Base-by-base conservation (phyloP, 352 stramenopile species). In the Pythium guiyangense region DNA sequence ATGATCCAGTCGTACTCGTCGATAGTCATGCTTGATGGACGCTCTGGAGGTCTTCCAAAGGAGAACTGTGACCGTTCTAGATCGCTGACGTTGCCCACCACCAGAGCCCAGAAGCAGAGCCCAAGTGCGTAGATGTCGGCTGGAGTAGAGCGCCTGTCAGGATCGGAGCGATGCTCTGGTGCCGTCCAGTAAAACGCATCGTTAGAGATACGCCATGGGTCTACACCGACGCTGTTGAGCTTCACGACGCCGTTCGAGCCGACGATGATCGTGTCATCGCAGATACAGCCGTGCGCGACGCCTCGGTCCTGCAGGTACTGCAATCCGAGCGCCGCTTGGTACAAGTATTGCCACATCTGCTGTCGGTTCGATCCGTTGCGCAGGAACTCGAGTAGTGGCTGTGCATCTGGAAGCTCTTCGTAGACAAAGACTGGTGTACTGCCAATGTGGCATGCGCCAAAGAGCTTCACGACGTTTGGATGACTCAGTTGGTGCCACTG, bases 111-210 rank as follows among this genome's bases (percentile, higher is more conserved):
- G 8, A 70, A 40, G 48, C 55, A 63, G 51, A 71, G 65, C 2
- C 59, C 63, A 17, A 71, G 61, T 17, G 67, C 65, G 29, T 69
- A 74, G 22, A 71, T 31, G n/a, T 74, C 67, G n/a, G 49, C n/a
- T n/a, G n/a, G n/a, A n/a, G n/a, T n/a, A n/a, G 64, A 12, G 49
- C 59, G 31, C 18, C n/a, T n/a, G n/a, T n/a, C n/a, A n/a, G n/a
- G n/a, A n/a, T n/a, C n/a, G n/a, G n/a, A n/a, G n/a, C n/a, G n/a
- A n/a, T n/a, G n/a, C n/a, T n/a, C n/a, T n/a, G n/a, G n/a, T n/a
- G n/a, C n/a, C n/a, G n/a, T n/a, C n/a, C n/a, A n/a, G n/a, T n/a
- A n/a, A n/a, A n/a, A n/a, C n/a, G n/a, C n/a, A n/a, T n/a, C n/a
- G n/a, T n/a, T n/a, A 17, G 40, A 45, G 18, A 64, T 56, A 1